Conservation (phyloP, 257 asterid species). For the Solanum paucissectum region DNA sequence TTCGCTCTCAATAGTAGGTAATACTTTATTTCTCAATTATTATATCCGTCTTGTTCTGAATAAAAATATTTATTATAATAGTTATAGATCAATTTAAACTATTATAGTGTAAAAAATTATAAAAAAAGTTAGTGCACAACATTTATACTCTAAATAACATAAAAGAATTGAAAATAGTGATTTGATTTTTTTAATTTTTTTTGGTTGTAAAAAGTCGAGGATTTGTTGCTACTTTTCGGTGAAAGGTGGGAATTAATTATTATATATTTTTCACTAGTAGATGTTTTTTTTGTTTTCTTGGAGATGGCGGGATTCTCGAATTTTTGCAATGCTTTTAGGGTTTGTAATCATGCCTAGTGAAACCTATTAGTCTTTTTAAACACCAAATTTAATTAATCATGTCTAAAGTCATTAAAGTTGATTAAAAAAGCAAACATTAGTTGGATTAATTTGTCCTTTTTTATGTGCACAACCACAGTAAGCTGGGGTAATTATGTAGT, state of each 20-base stretch:
- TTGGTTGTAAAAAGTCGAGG: neutral
- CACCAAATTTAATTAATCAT: neutral
- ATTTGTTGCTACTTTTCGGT: conserved; percentile 56
- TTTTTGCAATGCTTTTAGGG: conserved; percentile 53
- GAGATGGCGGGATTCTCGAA: conserved; percentile 23
- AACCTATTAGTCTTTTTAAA: conserved; percentile 20
- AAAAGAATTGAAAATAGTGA: neutral
- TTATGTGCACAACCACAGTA: neutral
- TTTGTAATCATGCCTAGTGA: conserved; percentile 57
- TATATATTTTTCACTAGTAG: neutral
- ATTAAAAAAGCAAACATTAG: neutral
- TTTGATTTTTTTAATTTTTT: neutral
- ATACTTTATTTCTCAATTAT: neutral
- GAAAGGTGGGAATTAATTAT: conserved; percentile 32
- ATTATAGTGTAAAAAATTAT: neutral
- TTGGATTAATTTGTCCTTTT: neutral
- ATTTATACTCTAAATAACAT: neutral
- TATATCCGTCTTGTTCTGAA: neutral
- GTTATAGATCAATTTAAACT: neutral
- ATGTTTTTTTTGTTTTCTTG: conserved; percentile 10
- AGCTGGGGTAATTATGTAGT: neutral
- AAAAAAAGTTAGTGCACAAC: neutral
- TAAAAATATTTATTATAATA: neutral
- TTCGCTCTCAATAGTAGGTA: neutral
- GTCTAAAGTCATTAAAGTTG: neutral